These are phyloP conservation scores for Metschnikowia drakensbergensis DNA, from an alignment of 805 yeast genomes.

Conservation along the genomic window DNA sequence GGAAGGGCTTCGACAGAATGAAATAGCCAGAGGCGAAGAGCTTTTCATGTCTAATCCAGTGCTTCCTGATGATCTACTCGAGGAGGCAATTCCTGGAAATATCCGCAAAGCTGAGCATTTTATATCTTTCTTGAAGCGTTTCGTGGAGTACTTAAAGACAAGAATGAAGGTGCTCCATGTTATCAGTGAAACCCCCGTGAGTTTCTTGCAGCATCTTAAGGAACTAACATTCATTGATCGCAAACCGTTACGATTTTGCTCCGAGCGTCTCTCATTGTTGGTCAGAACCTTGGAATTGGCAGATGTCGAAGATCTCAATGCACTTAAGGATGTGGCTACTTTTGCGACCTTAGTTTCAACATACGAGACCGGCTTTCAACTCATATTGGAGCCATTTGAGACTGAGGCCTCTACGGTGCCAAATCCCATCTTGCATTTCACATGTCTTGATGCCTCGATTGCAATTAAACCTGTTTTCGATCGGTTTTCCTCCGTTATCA, in stretches of 20 bases:
- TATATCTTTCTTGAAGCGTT: constrained; percentile 85
- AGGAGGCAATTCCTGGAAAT: constrained; percentile 96
- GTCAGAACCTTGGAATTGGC: constrained; percentile 85
- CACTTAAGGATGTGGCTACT: constrained; percentile 92
- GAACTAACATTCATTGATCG: constrained; percentile 89
- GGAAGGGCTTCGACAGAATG: constrained; percentile 82
- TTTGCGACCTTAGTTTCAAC: constrained; percentile 96
- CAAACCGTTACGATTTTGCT: constrained; percentile 87
- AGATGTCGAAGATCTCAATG: constrained; percentile 87
- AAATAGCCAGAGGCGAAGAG: constrained; percentile 58
- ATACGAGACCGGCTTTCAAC: constrained; percentile 86
- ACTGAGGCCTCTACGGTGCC: constrained; percentile 93
- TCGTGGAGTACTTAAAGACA: constrained; percentile 90
- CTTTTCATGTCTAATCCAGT: constrained; percentile 83
- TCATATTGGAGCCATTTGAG: constrained; percentile 93
- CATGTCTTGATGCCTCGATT: constrained; percentile 95
- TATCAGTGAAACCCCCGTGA: constrained; percentile 94
- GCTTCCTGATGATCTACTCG: constrained; percentile 75
- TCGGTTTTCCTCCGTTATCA: constrained; percentile 83
- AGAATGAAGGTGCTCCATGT: constrained; percentile 98
- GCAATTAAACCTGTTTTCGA: constrained; percentile 98
- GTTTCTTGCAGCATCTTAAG: constrained; percentile 88
- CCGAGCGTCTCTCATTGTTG: constrained; percentile 82
- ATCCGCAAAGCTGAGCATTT: constrained; percentile 97
- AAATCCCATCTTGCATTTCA: constrained; percentile 87